Evolutionary conservation across 345 rosid genomes (phyloP), one percentile per base, ranked within the genome.

Genomic region (Gossypium rotundifolium): DNA sequence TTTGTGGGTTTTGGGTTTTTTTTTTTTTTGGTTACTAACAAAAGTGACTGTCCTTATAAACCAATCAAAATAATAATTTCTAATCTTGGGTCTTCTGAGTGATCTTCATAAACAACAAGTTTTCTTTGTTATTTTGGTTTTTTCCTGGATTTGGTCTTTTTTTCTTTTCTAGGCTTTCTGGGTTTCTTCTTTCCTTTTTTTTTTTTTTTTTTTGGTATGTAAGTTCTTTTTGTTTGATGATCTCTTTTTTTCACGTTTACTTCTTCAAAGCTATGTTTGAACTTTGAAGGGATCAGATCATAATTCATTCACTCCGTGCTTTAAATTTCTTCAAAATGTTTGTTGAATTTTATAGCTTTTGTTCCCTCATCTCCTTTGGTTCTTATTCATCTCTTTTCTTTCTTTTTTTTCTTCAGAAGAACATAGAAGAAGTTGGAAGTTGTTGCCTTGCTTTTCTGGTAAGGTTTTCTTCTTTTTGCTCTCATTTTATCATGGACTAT

Each of bases 51-150:
- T n/a, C n/a, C 3, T 10, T 44, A 46, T 59, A 48, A 25, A 73
- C 48, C 75, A 73, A 25, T 59, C 48, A 62, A 17, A 62, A 14
- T 10, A 60, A 48, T 10, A 14, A 4, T 11, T 71, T 71, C 11
- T 40, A 45, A 40, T 13, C 38, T 71, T 42, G 49, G 51, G 8
- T 18, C 75, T 58, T 58, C 51, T 54, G 74, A 63, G 20, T 54
- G 13, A 23, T 73, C 69, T 61, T 48, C 68, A 60, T n/a, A 46
- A 60, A 49, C 55, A 17, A 52, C 14, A 54, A 61, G 54, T 70
- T 33, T 70, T 70, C 46, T 33, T 33, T 33, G 7, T 33, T 33
- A 33, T 33, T 18, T 48, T 48, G 7, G 27, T 27, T 48, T 61
- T 27, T 55, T 0, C 46, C 59, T 44, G 52, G 9, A 2, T 46